A percentile compares a stretch with the other conserved stretches of the same genome.
phyloP scores from a whole-genome alignment of 805 yeast species.

The Teunomyces pallodes region DNA sequence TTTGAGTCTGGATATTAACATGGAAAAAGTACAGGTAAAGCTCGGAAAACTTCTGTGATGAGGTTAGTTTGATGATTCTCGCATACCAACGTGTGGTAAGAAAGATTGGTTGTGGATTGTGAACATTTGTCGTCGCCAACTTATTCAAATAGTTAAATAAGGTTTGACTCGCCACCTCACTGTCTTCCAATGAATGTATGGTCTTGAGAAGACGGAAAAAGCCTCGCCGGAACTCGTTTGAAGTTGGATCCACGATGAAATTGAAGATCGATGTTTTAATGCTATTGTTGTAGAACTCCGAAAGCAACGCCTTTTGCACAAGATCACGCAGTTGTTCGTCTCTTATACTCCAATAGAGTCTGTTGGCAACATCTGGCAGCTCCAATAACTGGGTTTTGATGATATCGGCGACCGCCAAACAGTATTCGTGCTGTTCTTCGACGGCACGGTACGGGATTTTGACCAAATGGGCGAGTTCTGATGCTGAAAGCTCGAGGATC shows the following conservation, averaged over 20 bases:
- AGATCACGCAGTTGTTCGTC: constrained; percentile 17
- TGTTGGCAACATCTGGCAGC: constrained; percentile 22
- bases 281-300: constrained; percentile 16
- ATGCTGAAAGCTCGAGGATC: constrained; percentile 17
- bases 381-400: constrained; percentile 27
- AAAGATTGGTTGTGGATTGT: constrained; percentile 22
- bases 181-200: constrained; percentile 11
- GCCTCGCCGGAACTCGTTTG: constrained; percentile 12
- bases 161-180: constrained; percentile 12
- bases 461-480: constrained; percentile 26
- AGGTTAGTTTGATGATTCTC: constrained; percentile 15
- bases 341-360: constrained; percentile 14
- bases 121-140: constrained; percentile 20
- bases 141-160: constrained; percentile 25
- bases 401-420: constrained; percentile 27
- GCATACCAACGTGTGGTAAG: constrained; percentile 15
- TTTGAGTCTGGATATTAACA: constrained; percentile 30
- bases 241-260: constrained; percentile 23
- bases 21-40: constrained; percentile 30
- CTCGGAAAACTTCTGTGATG: constrained; percentile 16
- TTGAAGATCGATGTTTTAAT: constrained; percentile 27
- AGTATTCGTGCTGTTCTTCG: constrained; percentile 27
- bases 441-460: constrained; percentile 20
- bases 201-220: constrained; percentile 17
- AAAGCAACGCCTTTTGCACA: constrained; percentile 14